phyloP scores from a whole-genome alignment of 257 asterid genomes.

The Echium plantagineum region DNA sequence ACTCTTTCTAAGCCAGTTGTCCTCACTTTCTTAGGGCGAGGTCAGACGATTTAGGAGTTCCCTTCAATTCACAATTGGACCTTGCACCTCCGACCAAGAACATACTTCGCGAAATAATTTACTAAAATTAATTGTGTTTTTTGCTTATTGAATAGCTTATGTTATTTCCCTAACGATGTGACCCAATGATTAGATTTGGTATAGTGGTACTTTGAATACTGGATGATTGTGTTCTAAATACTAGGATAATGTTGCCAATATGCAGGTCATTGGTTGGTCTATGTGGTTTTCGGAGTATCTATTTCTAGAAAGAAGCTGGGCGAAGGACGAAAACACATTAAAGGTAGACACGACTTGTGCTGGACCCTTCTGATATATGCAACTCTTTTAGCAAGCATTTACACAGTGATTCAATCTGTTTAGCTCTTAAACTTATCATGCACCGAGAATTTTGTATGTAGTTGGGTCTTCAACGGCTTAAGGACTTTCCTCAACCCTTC shows the following conservation, averaged over 20 bases:
- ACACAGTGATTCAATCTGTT: neutral
- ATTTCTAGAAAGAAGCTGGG: constrained; percentile 97
- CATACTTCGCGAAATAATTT: neutral
- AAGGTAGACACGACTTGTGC: constrained; percentile 37
- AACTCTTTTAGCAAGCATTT: neutral
- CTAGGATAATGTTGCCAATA: constrained; percentile 6
- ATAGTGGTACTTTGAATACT: constrained; percentile 7
- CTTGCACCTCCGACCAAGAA: neutral
- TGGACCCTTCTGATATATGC: neutral
- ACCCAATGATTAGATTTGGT: neutral
- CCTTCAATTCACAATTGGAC: neutral
- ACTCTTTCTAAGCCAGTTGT: neutral
- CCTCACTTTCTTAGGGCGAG: no score
- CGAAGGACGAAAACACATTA: constrained; percentile 71
- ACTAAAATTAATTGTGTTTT: neutral
- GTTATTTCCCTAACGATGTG: no score
- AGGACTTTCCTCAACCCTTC: constrained; percentile 78
- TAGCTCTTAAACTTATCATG: neutral
- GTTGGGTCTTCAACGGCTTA: constrained; percentile 57
- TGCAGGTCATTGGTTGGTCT: constrained; percentile 97
- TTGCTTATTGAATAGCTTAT: neutral
- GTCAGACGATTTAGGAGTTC: no score
- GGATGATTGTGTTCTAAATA: neutral
- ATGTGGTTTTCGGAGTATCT: constrained; percentile 96
- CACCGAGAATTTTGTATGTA: constrained; percentile 15